These are phyloP conservation scores for Raffaelea arxii DNA, from an alignment of 2,329 filamentous ascomycete genomes.

Conservation along the genomic window DNA sequence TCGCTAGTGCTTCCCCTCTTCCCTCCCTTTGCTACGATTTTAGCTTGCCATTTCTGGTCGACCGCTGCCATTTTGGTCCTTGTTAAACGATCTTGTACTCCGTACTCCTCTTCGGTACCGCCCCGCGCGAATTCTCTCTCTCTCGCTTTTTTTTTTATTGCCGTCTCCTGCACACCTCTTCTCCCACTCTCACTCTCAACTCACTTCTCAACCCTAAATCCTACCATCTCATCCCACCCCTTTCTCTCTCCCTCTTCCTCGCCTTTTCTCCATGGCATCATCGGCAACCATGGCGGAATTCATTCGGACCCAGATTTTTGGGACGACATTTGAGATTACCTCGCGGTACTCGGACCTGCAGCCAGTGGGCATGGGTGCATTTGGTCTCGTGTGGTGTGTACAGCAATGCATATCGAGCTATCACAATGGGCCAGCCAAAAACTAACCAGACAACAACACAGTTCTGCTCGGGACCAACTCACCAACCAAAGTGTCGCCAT, in stretches of 20 bases:
- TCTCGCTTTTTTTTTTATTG: not conserved
- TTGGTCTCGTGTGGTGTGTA: slow-evolving; percentile 84
- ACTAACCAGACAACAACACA: slow-evolving; percentile 25
- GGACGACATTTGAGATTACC: slow-evolving; percentile 98
- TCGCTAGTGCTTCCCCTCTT: too few species aligned
- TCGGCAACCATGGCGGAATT: slow-evolving; percentile 82
- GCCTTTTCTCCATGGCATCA: not conserved
- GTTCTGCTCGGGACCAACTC: slow-evolving; percentile 95
- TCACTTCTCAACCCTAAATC: not conserved
- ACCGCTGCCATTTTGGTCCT: too few species aligned
- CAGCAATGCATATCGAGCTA: not conserved
- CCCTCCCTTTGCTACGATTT: too few species aligned
- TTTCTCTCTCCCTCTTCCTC: not conserved
- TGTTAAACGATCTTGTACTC: too few species aligned
- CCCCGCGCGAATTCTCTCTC: not conserved
- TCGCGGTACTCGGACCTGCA: slow-evolving; percentile 97
- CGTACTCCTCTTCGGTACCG: too few species aligned
- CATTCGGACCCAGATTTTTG: slow-evolving; percentile 97
- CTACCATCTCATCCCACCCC: not conserved
- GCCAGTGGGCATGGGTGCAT: slow-evolving; percentile 97
- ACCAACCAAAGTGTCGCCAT: slow-evolving; percentile 94
- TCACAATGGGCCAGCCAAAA: not conserved
- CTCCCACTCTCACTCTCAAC: not conserved
- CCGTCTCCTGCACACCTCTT: not conserved
- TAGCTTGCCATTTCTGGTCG: too few species aligned